Evolutionary conservation across 2,329 filamentous ascomycete genomes (phyloP), one percentile per base, ranked within the genome.

Genomic region (Trichoderma simmonsii): DNA sequence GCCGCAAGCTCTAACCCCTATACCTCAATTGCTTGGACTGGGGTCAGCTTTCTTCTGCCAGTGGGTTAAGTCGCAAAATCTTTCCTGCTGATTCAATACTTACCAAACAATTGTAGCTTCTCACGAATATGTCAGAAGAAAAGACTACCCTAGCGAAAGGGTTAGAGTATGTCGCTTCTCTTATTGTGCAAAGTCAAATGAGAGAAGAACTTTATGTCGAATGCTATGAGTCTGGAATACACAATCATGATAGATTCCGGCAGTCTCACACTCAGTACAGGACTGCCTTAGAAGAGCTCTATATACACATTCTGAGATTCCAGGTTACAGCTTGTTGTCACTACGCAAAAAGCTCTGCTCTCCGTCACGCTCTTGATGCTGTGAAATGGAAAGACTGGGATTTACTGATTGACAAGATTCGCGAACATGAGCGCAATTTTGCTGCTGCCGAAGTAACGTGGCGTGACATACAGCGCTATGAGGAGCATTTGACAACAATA

Each of bases 1-100:
- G 30, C 21, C 3, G 30, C 21, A 0, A 36, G 21, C 8, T 1
- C 30, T 2, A 66, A 56, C 11, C 30, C 43, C 0, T 66, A n/a
- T 28, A 36, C 63, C 9, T 66, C 63, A 1, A 66, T 66, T 18
- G 63, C 63, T 0, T 66, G 63, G 63, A 8, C 63, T 1, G 63
- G 63, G 0, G 30, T 66, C 8, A 56, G 63, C 9, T 34, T 36
- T 26, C 1, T 66, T 18, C 30, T 66, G 0, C 48, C 63, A n/a
- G 63, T 66, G 11, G 28, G 63, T 66, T 1, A 7, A 6, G 0
- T 11, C 2, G 4, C 3, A 18, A 4, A 2, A 6, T 12, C 28
- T 21, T 1, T 1, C 3, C 7, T 26, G 9, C 5, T 0, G n/a
- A 6, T 14, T 7, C n/a, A 0, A 24, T 24, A 24, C 48, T 51